These are phyloP conservation scores for Boletus patriciae DNA, from an alignment of 768 basidiomycete genomes.

Conservation along the genomic window DNA sequence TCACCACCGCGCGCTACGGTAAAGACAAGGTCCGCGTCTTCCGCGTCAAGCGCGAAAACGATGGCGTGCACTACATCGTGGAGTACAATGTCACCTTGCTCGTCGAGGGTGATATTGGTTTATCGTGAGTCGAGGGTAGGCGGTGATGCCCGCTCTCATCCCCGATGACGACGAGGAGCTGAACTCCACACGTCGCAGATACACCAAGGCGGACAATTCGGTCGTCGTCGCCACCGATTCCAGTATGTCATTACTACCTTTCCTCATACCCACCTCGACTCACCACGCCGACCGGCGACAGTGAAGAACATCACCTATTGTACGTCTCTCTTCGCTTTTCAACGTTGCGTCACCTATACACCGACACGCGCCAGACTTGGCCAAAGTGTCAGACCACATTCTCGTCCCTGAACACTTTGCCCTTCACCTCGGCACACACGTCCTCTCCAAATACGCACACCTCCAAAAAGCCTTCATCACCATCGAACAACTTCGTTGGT, in stretches of 20 bases:
- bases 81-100: constrained; percentile 83
- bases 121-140: constrained; percentile 46
- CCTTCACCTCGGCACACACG: constrained; percentile 79
- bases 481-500: constrained; percentile 82
- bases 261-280: background rate
- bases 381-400: constrained; percentile 87
- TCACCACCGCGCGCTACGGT: constrained; percentile 68
- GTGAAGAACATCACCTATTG: constrained; percentile 73
- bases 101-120: constrained; percentile 81
- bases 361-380: constrained; percentile 52
- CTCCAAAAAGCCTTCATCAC: constrained; percentile 68
- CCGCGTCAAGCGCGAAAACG: constrained; percentile 71
- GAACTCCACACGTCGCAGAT: constrained; percentile 44
- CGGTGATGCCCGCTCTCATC: background rate
- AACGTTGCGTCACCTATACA: background rate
- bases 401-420: constrained; percentile 84
- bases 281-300: constrained; percentile 19
- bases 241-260: constrained; percentile 46
- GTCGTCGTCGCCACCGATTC: constrained; percentile 92
- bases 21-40: constrained; percentile 89
- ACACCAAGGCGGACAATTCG: constrained; percentile 85
- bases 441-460: constrained; percentile 79
- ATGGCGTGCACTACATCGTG: constrained; percentile 64
- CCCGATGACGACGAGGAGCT: background rate
- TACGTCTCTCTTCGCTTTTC: constrained; percentile 23